Conservation (phyloP, 2,329 filamentous ascomycete genomes). For the Alternaria novae-zelandiae region DNA sequence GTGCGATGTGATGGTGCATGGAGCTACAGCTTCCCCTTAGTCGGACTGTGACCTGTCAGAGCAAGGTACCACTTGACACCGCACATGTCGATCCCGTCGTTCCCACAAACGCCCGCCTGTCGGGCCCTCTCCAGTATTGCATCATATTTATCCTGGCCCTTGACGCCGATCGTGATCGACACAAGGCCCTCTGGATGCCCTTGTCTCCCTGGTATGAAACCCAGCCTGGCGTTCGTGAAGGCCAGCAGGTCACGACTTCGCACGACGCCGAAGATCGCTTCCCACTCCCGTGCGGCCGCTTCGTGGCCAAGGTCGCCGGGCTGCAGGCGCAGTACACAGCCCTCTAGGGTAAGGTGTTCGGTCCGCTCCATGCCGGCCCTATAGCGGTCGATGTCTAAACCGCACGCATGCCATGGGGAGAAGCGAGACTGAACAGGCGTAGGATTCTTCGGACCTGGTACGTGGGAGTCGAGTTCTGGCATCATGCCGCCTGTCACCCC, state of each 20-base stretch:
- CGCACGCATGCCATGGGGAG: slow-evolving; percentile 56
- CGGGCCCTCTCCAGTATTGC: slow-evolving; percentile 43
- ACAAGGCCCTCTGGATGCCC: slow-evolving; percentile 47
- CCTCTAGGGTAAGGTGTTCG: slow-evolving; percentile 46
- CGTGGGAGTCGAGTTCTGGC: slow-evolving; percentile 53
- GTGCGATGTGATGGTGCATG: neutral
- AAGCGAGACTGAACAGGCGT: slow-evolving; percentile 48
- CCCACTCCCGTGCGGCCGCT: slow-evolving; percentile 50
- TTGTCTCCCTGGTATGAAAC: slow-evolving; percentile 45
- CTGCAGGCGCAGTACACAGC: slow-evolving; percentile 46
- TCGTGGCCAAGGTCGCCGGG: slow-evolving; percentile 47
- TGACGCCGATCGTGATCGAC: slow-evolving; percentile 50
- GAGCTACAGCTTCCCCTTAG: slow-evolving; percentile 31
- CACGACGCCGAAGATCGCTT: slow-evolving; percentile 48
- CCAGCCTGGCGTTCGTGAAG: slow-evolving; percentile 43
- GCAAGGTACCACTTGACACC: slow-evolving; percentile 49
- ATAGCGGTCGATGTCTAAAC: slow-evolving; percentile 45
- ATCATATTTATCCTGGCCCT: slow-evolving; percentile 40
- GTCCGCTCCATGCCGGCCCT: slow-evolving; percentile 46
- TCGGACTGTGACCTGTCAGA: slow-evolving; percentile 22
- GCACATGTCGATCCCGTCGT: slow-evolving; percentile 48
- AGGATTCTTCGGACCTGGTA: slow-evolving; percentile 40
- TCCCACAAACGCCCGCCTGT: slow-evolving; percentile 36
- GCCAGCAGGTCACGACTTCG: slow-evolving; percentile 52
- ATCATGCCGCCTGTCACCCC: slow-evolving; percentile 49